Evolutionary conservation across 1,284 basidiomycete species (phyloP), one percentile per base, ranked within the genome.

Genomic region (Ganoderma resinaceum): DNA sequence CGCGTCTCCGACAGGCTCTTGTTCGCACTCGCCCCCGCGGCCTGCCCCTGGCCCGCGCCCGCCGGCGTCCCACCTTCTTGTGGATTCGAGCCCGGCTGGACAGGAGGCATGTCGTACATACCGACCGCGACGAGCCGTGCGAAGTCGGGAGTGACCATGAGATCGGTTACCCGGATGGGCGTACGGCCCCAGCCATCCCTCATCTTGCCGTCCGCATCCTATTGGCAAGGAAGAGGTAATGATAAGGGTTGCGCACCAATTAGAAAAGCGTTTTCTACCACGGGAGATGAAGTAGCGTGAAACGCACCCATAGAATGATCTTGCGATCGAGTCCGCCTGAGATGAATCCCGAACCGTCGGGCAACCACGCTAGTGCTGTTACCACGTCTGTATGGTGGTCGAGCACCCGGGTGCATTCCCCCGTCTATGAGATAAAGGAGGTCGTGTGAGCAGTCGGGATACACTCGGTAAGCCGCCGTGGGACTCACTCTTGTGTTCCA

Each of bases 241-340:
- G 61, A 49, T 43, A 35, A 33, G 31, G 35, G 66, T 42, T 66
- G 61, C 58, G 53, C 38, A 66, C 63, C n/a, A 23, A 62, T 68
- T 46, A 70, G 59, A 37, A 11, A 8, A 16, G 55, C 46, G 16
- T 20, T 42, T 12, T 37, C 55, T 58, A 12, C 55, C 35, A 37
- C 31, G 37, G 38, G 31, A 29, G 58, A 3, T 26, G 31, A 18
- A 23, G 9, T 1, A 59, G 29, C 46, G 61, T 63, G 46, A 60
- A 57, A 23, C 31, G 58, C 78, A 96, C 96, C 95, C 96, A 99
- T 72, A 93, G 89, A 53, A 94, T 87, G 66, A 99, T 90, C 80
- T 91, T 92, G 72, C 91, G 89, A 80, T 99, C 97, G 81, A 98
- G 86, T 52, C 93, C 94, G 58, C 93, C 93, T 5, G 95, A 98